A percentile compares a stretch with the other conserved stretches of the same genome.
These are phyloP conservation scores for Pseudocercospora crystallina DNA, from an alignment of 2,329 filamentous ascomycete species.

Conservation along the genomic window DNA sequence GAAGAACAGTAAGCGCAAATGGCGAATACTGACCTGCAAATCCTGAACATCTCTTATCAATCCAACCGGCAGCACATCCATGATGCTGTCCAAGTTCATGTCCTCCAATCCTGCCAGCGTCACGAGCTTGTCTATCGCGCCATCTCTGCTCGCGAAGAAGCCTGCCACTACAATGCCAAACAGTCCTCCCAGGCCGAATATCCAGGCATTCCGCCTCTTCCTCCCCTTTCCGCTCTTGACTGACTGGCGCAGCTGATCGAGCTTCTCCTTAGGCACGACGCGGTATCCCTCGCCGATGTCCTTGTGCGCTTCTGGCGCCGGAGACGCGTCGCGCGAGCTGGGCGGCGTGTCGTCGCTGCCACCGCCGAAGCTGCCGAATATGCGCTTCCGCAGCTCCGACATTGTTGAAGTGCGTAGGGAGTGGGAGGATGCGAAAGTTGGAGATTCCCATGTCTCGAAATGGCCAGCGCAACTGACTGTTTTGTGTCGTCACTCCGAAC, in stretches of 20 bases:
- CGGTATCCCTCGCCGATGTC: conserved; percentile 42
- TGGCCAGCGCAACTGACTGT: neutral
- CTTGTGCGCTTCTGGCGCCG: conserved; percentile 37
- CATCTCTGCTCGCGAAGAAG: conserved; percentile 85
- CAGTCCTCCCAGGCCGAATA: conserved; percentile 85
- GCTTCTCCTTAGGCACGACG: conserved; percentile 53
- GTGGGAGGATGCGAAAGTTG: neutral
- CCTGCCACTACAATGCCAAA: conserved; percentile 86
- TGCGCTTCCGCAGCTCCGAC: conserved; percentile 36
- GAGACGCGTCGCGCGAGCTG: conserved; percentile 41
- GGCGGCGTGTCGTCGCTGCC: conserved; percentile 32
- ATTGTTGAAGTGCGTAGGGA: conserved; percentile 19
- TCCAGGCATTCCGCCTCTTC: conserved; percentile 75
- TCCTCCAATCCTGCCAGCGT: conserved; percentile 71
- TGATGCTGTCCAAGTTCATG: conserved; percentile 76
- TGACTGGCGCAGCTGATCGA: conserved; percentile 42
- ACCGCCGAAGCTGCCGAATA: conserved; percentile 30
- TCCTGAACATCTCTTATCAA: conserved; percentile 84
- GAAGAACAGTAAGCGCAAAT: neutral
- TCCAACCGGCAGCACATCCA: conserved; percentile 84
- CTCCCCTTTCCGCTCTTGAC: conserved; percentile 37
- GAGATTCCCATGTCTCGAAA: neutral
- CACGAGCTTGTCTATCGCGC: conserved; percentile 62
- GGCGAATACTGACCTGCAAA: conserved; percentile 65
- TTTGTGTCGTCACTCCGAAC: conserved; percentile 1